Evolutionary conservation across 306 rosid species (phyloP), one percentile per base, ranked within the genome.

Genomic region (Lagenaria siceraria): DNA sequence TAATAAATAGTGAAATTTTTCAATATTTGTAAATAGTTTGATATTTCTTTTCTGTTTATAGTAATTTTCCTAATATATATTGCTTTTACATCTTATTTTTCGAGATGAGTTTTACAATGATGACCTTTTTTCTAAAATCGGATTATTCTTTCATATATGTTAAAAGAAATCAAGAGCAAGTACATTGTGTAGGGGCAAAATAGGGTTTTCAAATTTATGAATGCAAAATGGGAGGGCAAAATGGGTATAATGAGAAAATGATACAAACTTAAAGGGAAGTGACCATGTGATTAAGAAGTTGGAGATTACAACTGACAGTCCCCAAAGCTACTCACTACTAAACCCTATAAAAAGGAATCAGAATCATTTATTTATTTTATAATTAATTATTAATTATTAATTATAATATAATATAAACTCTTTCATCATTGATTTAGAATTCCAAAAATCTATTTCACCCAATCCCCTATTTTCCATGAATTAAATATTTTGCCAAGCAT

Each of bases 351-450:
- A 53, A 85, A 76, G 87, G 89, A 84, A 87, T 89, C 94, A 85
- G 86, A 91, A 88, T 87, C 88, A 79, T 31, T 29, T 61, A 4
- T 18, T 19, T 4, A 40, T 6, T 31, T 19, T 36, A 65, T 10
- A 42, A 10, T n/a, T n/a, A n/a, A n/a, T n/a, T n/a, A n/a, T n/a
- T n/a, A n/a, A n/a, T n/a, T n/a, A n/a, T 78, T 81, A 80, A 70
- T 4, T 3, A 46, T 46, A 43, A 43, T 51, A 51, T 51, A 51
- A 51, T 15, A 51, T 51, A 5, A 8, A 48, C 63, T 77, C 66
- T 61, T 85, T 63, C 94, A 89, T 91, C 86, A 87, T 88, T 89
- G 83, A 85, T 87, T 81, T 75, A 85, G 77, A 78, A 87, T 82
- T 86, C 86, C 92, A 80, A 87, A 72, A 81, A 80, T 87, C 80